phyloP scores from a whole-genome alignment of 257 asterid genomes.

The Forsythia viridissima region DNA sequence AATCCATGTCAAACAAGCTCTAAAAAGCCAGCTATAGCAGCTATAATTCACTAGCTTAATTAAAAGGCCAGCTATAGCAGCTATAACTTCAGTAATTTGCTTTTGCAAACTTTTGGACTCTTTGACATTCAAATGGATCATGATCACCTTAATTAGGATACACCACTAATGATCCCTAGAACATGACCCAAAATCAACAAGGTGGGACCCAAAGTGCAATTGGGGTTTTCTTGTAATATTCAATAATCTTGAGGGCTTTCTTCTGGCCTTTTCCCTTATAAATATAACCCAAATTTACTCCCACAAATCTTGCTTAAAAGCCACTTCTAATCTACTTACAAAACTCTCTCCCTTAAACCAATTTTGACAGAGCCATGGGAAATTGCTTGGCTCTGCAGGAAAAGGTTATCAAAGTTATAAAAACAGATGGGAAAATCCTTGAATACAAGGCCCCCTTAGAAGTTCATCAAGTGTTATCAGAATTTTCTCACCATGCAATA shows the following conservation, averaged over 20 bases:
- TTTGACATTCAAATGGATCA: slow-evolving; percentile 1
- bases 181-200: slow-evolving; percentile 23
- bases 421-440: slow-evolving; percentile 69
- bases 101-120: background rate
- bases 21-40: no score
- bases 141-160: slow-evolving; percentile 14
- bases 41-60: background rate
- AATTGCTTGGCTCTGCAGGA: slow-evolving; percentile 62
- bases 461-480: slow-evolving; percentile 57
- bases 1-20: no score
- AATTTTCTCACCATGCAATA: slow-evolving; percentile 55
- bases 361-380: slow-evolving; percentile 50
- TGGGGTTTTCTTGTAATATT: slow-evolving; percentile 33
- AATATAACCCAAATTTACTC: slow-evolving; percentile 31
- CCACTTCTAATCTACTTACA: slow-evolving; percentile 16
- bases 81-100: background rate
- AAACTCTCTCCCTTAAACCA: background rate
- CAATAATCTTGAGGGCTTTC: slow-evolving; percentile 33
- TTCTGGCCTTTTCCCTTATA: slow-evolving; percentile 33
- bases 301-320: slow-evolving; percentile 12
- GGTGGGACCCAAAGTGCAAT: slow-evolving; percentile 50
- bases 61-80: slow-evolving; percentile 10
- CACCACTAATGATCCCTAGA: slow-evolving; percentile 6
- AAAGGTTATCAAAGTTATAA: slow-evolving; percentile 50
- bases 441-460: slow-evolving; percentile 60